A percentile compares a stretch with the other conserved stretches of the same genome.
phyloP scores from a whole-genome alignment of 192 early-diverging fungal genomes.

The Rhizophagus prolifer region DNA sequence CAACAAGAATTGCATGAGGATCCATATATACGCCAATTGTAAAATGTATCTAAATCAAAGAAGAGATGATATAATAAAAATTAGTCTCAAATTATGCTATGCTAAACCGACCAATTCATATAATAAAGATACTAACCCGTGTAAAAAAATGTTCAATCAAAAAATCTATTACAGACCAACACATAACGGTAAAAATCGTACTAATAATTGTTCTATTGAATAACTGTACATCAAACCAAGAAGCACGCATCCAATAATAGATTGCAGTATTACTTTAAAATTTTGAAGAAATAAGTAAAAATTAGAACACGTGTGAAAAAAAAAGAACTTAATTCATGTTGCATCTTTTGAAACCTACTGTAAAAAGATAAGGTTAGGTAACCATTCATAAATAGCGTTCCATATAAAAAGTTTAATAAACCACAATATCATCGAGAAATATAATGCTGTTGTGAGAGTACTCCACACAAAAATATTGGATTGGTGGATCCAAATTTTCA shows the following conservation, averaged over 20 bases:
- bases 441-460: background rate
- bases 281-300: background rate
- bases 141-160: slow-evolving; percentile 18
- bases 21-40: slow-evolving; percentile 19
- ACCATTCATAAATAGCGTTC: background rate
- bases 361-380: slow-evolving; percentile 8
- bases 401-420: background rate
- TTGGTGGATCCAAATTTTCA: background rate
- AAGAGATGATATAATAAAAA: too few species aligned
- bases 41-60: slow-evolving; percentile 14
- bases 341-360: background rate
- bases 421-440: background rate
- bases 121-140: background rate
- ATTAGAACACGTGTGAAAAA: background rate
- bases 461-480: background rate
- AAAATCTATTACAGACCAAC: slow-evolving; percentile 4
- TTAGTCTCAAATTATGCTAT: too few species aligned
- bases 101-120: background rate
- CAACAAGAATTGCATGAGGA: slow-evolving; percentile 14
- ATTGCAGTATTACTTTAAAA: background rate
- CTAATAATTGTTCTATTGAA: slow-evolving; percentile 14
- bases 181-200: background rate
- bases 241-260: slow-evolving; percentile 14
- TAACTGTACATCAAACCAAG: slow-evolving; percentile 14
- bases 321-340: background rate